These are phyloP conservation scores for Hamamelis virginiana DNA, from an alignment of 164 flowering plant species.

Conservation along the genomic window DNA sequence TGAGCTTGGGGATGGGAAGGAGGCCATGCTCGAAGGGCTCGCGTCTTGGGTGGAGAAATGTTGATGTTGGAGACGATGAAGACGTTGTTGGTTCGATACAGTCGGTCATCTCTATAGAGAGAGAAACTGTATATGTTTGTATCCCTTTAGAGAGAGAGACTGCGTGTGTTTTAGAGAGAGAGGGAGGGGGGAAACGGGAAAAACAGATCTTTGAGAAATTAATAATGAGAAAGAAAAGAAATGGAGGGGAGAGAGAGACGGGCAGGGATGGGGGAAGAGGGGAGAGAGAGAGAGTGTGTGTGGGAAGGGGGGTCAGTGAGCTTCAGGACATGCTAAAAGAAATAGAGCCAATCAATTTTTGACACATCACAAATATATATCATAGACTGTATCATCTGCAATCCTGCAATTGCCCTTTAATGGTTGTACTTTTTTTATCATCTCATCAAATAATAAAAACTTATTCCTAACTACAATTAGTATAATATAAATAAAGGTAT, in stretches of 20 bases:
- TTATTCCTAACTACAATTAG: too few relatives aligned
- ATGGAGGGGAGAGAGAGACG: background rate
- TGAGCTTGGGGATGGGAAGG: conserved; percentile 80
- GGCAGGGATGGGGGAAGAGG: conserved; percentile 1
- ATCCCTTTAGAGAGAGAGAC: background rate
- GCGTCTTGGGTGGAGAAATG: conserved; percentile 49
- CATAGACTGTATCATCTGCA: too few relatives aligned
- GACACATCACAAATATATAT: too few relatives aligned
- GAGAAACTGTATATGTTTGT: background rate
- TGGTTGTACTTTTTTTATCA: too few relatives aligned
- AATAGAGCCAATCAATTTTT: too few relatives aligned
- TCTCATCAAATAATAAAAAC: too few relatives aligned
- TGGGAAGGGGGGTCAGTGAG: background rate
- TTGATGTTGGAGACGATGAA: conserved; percentile 21
- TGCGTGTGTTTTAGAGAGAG: background rate
- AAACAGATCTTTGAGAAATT: background rate
- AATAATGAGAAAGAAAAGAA: conserved; percentile 4
- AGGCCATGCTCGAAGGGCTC: conserved; percentile 97
- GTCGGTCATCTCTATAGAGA: conserved; percentile 23
- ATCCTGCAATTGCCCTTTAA: too few relatives aligned
- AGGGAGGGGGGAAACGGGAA: background rate
- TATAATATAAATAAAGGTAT: too few relatives aligned
- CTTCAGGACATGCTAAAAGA: background rate
- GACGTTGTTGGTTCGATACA: conserved; percentile 34
- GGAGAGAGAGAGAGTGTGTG: background rate